Conservation (phyloP, 805 yeast genomes). For the Candida chilensis region DNA sequence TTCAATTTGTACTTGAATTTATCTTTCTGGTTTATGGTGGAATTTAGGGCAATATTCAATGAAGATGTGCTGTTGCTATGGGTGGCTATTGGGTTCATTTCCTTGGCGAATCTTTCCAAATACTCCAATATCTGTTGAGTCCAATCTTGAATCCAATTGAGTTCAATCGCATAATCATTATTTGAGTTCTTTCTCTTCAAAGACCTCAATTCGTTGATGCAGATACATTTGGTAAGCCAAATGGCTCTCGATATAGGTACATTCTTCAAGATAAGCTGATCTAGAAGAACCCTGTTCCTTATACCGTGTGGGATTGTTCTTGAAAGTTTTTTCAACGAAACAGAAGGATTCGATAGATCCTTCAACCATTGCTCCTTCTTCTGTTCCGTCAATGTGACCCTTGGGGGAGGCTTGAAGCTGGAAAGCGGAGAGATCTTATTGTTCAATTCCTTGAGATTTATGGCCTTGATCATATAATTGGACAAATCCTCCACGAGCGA, state of each 20-base stretch:
- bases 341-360: conserved; percentile 60
- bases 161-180: conserved; percentile 25
- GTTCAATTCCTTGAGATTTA: conserved; percentile 33
- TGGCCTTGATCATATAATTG: conserved; percentile 39
- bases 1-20: conserved; percentile 42
- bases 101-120: conserved; percentile 40
- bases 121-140: conserved; percentile 70
- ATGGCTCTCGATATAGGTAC: conserved; percentile 79
- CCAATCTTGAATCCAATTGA: conserved; percentile 80
- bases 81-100: too few relatives aligned
- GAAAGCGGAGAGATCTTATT: conserved; percentile 39
- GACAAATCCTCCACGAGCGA: conserved; percentile 26
- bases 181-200: conserved; percentile 31
- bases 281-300: conserved; percentile 62
- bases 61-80: conserved; percentile 8
- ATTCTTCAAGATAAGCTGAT: conserved; percentile 54
- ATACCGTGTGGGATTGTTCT: conserved; percentile 88
- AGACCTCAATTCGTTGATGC: conserved; percentile 65
- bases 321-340: conserved; percentile 61
- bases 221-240: conserved; percentile 87
- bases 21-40: conserved; percentile 9
- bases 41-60: conserved; percentile 11
- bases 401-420: conserved; percentile 71
- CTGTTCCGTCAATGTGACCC: conserved; percentile 85
- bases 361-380: conserved; percentile 80